phyloP scores from a whole-genome alignment of 2,329 filamentous ascomycete species.

The Neofusicoccum cordaticola region DNA sequence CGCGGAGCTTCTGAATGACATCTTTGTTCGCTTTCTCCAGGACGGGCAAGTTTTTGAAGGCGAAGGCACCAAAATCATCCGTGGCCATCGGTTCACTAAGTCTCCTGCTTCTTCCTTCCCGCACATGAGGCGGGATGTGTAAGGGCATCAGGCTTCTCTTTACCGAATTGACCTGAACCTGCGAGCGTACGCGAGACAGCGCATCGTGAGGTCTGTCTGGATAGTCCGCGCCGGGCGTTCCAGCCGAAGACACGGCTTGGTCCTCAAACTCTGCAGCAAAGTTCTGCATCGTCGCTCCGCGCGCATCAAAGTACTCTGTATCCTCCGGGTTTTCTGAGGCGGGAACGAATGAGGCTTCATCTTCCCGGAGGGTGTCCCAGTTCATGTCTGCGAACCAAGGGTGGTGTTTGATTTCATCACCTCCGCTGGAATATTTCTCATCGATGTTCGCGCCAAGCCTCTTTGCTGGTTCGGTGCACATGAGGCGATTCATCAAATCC shows the following conservation, averaged over 20 bases:
- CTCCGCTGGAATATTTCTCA: slow-evolving; percentile 78
- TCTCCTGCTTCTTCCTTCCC: slow-evolving; percentile 81
- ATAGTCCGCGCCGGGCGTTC: slow-evolving; percentile 71
- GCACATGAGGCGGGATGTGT: slow-evolving; percentile 93
- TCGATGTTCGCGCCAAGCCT: slow-evolving; percentile 82
- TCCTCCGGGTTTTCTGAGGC: slow-evolving; percentile 92
- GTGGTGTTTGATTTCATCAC: slow-evolving; percentile 86
- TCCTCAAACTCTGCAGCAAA: slow-evolving; percentile 96
- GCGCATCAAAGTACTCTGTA: slow-evolving; percentile 93
- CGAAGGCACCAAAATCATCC: slow-evolving; percentile 94
- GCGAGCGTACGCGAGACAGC: slow-evolving; percentile 80
- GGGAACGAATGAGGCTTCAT: slow-evolving; percentile 93
- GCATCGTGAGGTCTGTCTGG: slow-evolving; percentile 92
- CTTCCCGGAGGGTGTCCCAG: slow-evolving; percentile 89
- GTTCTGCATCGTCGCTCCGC: slow-evolving; percentile 85
- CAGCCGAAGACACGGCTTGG: slow-evolving; percentile 70
- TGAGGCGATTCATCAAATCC: slow-evolving; percentile 87
- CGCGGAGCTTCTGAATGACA: slow-evolving; percentile 91
- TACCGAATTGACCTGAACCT: slow-evolving; percentile 74
- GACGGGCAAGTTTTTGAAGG: slow-evolving; percentile 95
- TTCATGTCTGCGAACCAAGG: slow-evolving; percentile 84
- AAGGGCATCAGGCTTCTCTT: slow-evolving; percentile 93
- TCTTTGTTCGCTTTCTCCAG: slow-evolving; percentile 98
- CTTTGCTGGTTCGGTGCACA: slow-evolving; percentile 78
- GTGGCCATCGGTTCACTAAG: slow-evolving; percentile 84